These are phyloP conservation scores for Aegilops tauschii DNA, from an alignment of 176 grass and related monocot species.

Conservation along the genomic window DNA sequence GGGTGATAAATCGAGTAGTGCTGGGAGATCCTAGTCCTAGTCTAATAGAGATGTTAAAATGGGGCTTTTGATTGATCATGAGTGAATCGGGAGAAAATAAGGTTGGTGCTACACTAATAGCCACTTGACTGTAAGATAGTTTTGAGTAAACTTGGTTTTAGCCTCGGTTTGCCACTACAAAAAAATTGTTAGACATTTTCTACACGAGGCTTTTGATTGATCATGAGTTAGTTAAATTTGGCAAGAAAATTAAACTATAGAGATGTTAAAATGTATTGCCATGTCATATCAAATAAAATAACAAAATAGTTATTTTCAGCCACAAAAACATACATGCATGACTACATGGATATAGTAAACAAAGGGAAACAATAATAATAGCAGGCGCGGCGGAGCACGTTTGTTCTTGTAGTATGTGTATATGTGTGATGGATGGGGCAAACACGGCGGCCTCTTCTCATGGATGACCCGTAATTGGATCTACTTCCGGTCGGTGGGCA, in stretches of 20 bases:
- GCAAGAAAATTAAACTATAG: not conserved
- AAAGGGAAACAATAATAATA: not conserved
- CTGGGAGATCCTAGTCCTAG: too few species aligned
- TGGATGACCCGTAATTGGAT: not conserved
- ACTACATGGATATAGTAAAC: not conserved
- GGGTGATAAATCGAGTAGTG: too few species aligned
- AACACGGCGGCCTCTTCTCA: not conserved
- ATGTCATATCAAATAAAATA: not conserved
- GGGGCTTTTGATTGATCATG: too few species aligned
- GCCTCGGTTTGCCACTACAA: too few species aligned
- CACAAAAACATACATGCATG: not conserved
- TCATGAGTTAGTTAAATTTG: not conserved
- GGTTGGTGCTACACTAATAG: too few species aligned
- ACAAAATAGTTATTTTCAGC: not conserved
- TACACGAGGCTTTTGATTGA: too few species aligned
- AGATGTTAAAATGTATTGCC: not conserved
- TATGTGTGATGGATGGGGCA: not conserved
- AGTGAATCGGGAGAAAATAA: too few species aligned
- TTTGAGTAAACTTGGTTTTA: too few species aligned
- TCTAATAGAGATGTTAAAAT: too few species aligned
- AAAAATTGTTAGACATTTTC: too few species aligned
- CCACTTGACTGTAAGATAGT: too few species aligned
- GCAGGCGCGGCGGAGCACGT: not conserved
- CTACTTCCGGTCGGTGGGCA: conserved; percentile 1
- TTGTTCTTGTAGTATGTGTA: not conserved